A percentile compares a stretch with the other conserved stretches of the same genome.
These are phyloP conservation scores for Mycena olivaceomarginata DNA, from an alignment of 768 basidiomycete genomes.

Conservation along the genomic window DNA sequence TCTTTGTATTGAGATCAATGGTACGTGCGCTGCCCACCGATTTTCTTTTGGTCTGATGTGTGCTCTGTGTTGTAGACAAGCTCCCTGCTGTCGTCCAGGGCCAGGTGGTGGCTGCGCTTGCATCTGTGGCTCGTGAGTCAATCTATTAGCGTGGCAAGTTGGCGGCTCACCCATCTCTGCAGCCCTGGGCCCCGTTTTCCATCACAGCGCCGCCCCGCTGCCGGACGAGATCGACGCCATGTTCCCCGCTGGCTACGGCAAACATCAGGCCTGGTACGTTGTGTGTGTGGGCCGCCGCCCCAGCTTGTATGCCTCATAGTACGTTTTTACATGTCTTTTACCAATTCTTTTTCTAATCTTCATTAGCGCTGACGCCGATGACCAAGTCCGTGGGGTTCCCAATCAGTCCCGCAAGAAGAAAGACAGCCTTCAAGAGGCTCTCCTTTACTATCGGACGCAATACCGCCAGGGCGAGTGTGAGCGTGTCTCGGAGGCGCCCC, in stretches of 20 bases:
- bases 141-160: too few relatives aligned
- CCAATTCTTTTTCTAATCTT: too few relatives aligned
- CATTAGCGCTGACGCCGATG: not conserved
- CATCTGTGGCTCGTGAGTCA: not conserved
- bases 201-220: not conserved
- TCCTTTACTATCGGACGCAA: not conserved
- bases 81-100: not conserved
- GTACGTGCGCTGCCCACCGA: not conserved
- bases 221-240: not conserved
- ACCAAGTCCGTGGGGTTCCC: not conserved
- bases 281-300: not conserved
- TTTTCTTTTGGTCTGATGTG: not conserved
- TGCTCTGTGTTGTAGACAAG: not conserved
- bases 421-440: not conserved
- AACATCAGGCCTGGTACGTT: not conserved
- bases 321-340: too few relatives aligned
- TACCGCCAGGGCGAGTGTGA: not conserved
- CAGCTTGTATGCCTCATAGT: not conserved
- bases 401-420: not conserved
- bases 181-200: not conserved
- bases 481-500: not conserved
- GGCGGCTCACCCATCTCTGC: too few relatives aligned
- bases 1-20: not conserved
- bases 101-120: not conserved
- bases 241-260: not conserved